Conservation (phyloP, 192 early-diverging fungal species). For the Rhizophagus sp. region DNA sequence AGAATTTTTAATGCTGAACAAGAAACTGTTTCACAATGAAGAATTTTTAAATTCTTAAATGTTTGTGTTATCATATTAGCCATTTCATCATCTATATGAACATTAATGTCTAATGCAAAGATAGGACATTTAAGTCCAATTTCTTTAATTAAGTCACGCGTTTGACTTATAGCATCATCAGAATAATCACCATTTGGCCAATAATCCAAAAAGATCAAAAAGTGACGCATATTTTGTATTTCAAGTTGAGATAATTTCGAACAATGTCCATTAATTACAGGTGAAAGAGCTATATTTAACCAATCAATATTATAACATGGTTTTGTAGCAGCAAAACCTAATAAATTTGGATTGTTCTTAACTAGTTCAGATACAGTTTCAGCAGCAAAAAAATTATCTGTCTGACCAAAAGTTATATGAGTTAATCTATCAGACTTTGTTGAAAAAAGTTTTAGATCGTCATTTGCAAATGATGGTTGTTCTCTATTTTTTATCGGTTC, state of each 20-base stretch:
- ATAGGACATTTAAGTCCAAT: background rate
- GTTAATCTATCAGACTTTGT: background rate
- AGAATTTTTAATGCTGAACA: background rate
- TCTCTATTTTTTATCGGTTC: background rate
- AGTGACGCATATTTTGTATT: background rate
- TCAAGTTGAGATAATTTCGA: background rate
- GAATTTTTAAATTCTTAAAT: background rate
- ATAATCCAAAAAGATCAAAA: background rate
- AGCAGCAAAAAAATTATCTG: background rate
- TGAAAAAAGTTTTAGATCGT: background rate
- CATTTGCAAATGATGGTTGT: background rate
- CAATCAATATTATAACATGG: background rate
- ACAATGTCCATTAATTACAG: background rate
- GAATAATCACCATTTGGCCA: background rate
- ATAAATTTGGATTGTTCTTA: background rate
- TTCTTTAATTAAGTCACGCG: background rate
- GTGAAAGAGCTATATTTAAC: background rate
- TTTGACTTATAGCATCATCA: background rate
- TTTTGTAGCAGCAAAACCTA: background rate
- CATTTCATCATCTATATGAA: background rate
- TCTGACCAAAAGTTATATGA: background rate
- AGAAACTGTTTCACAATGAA: background rate
- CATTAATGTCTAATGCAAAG: background rate
- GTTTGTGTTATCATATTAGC: background rate
- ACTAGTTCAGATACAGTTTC: background rate